Percentiles rank a stretch among this genome's conserved stretches.
Conservation (phyloP, 2,329 filamentous ascomycete species). For the Colletotrichum karsti region DNA sequence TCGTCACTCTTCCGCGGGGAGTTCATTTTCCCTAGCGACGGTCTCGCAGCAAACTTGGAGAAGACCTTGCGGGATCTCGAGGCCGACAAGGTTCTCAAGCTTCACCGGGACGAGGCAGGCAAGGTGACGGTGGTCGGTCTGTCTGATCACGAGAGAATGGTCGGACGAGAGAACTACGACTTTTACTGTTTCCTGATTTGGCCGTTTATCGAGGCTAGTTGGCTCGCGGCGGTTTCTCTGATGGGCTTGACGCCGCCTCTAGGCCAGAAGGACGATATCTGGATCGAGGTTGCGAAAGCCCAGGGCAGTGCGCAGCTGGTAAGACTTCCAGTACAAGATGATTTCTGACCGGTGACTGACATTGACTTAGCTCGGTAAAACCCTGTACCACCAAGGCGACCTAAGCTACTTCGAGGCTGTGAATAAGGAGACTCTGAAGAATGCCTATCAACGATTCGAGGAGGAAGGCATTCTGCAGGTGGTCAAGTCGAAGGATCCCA, state of each 20-base stretch:
- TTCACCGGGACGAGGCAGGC: conserved; percentile 65
- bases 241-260: conserved; percentile 84
- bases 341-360: conserved; percentile 24
- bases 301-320: conserved; percentile 85
- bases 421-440: conserved; percentile 97
- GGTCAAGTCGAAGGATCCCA: conserved; percentile 72
- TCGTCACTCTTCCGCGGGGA: conserved; percentile 94
- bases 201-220: conserved; percentile 95
- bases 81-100: conserved; percentile 77
- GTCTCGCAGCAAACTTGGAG: conserved; percentile 81
- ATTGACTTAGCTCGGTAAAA: conserved; percentile 80
- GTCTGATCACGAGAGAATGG: conserved; percentile 76
- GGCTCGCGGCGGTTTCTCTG: conserved; percentile 89
- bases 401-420: conserved; percentile 97
- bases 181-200: conserved; percentile 99
- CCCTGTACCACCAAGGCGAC: conserved; percentile 96
- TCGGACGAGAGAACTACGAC: conserved; percentile 92
- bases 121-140: conserved; percentile 76
- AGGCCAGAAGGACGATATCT: conserved; percentile 68
- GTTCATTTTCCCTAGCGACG: conserved; percentile 94
- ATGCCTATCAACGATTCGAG: conserved; percentile 86
- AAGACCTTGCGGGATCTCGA: conserved; percentile 82
- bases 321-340: conserved; percentile 40
- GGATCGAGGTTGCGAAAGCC: conserved; percentile 81
- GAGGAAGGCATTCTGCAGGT: conserved; percentile 89